phyloP scores from a whole-genome alignment of 2,329 filamentous ascomycete genomes.

The Raffaelea arxii region DNA sequence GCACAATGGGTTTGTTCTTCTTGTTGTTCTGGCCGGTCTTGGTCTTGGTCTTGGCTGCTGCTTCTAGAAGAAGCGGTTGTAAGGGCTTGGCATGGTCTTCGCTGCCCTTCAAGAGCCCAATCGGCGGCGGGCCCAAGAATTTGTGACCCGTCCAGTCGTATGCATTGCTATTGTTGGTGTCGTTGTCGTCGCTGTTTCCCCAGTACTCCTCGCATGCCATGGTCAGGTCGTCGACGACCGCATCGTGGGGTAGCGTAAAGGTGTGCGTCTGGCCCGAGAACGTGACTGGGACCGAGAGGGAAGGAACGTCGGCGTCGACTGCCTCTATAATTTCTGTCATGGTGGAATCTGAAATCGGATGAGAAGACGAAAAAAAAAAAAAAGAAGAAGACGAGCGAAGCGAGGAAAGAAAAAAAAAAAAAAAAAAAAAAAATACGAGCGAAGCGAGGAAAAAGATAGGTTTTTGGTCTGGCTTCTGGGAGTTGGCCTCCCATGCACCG shows the following conservation, averaged over 20 bases:
- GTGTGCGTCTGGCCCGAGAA: conserved; percentile 13
- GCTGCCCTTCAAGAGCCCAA: conserved; percentile 17
- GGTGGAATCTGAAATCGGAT: too few relatives aligned
- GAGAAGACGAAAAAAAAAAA: too few relatives aligned
- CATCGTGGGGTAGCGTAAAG: conserved; percentile 10
- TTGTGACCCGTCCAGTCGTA: conserved; percentile 17
- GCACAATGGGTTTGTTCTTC: conserved; percentile 1
- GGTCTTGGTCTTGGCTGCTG: too few relatives aligned
- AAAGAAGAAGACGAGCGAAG: too few relatives aligned
- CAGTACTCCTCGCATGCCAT: conserved; percentile 14
- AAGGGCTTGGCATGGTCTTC: too few relatives aligned
- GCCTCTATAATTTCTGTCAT: too few relatives aligned
- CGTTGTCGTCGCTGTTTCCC: not conserved
- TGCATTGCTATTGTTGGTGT: not conserved
- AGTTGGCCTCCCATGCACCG: too few relatives aligned
- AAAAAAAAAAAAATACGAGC: too few relatives aligned
- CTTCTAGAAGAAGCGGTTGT: too few relatives aligned
- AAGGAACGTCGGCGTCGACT: too few relatives aligned
- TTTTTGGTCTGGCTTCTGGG: not conserved
- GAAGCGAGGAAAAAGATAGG: not conserved
- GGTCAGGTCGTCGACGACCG: conserved; percentile 16
- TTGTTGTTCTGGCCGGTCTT: not conserved
- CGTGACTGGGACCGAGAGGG: conserved; percentile 12
- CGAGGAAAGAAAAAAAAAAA: too few relatives aligned
- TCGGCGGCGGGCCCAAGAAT: conserved; percentile 16